Evolutionary conservation across 768 basidiomycete genomes (phyloP).

Genomic region (Arthromyces matolae): DNA sequence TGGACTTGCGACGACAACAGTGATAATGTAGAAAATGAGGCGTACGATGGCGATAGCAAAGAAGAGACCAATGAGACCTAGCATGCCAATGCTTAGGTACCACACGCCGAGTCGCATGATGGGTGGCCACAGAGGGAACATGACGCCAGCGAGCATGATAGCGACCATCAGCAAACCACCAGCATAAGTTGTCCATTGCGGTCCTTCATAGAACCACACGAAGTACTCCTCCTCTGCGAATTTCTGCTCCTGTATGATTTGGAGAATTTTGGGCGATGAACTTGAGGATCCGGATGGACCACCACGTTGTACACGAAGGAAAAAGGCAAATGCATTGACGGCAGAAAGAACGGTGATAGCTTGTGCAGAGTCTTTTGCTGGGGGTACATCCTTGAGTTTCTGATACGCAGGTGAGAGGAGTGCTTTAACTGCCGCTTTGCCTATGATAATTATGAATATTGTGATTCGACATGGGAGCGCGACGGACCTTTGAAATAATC

Average conservation of each 20-base stretch:
- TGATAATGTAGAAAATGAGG: slow-evolving; percentile 90
- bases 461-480: not conserved
- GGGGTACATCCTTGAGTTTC: slow-evolving; percentile 78
- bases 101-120: slow-evolving; percentile 91
- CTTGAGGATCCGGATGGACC: slow-evolving; percentile 58
- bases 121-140: slow-evolving; percentile 99
- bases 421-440: slow-evolving; percentile 90
- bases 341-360: slow-evolving; percentile 64
- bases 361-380: slow-evolving; percentile 71
- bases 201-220: slow-evolving; percentile 96
- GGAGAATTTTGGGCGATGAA: slow-evolving; percentile 74
- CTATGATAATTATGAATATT: slow-evolving; percentile 34
- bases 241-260: slow-evolving; percentile 75
- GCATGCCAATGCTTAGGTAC: slow-evolving; percentile 87
- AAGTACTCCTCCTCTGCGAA: slow-evolving; percentile 84
- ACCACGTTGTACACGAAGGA: slow-evolving; percentile 85
- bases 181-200: slow-evolving; percentile 89
- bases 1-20: slow-evolving; percentile 78
- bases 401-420: slow-evolving; percentile 89
- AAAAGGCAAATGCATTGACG: slow-evolving; percentile 84
- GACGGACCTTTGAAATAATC: slow-evolving; percentile 96
- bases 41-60: slow-evolving; percentile 88
- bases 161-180: slow-evolving; percentile 89
- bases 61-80: slow-evolving; percentile 86
- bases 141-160: slow-evolving; percentile 92